Evolutionary conservation across 345 rosid species (phyloP).

Genomic region (Boechera stricta): DNA sequence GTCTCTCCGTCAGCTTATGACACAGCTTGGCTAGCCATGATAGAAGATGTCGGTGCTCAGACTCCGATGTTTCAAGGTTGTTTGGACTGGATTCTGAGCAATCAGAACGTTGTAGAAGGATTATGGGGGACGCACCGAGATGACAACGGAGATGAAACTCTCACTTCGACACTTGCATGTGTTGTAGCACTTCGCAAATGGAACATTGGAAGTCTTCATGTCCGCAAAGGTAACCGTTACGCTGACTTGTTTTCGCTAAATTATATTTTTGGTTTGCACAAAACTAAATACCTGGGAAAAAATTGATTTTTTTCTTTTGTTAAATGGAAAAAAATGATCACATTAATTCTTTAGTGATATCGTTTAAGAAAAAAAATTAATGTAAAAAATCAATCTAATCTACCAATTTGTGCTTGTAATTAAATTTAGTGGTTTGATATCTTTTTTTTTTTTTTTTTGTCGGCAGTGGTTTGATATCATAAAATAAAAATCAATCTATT

Average conservation of each 20-base stretch:
- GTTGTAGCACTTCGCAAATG: conserved; percentile 56
- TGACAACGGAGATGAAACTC: conserved; percentile 34
- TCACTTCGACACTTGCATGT: conserved; percentile 62
- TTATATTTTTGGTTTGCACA: background rate
- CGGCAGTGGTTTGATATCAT: no score
- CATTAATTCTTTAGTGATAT: no score
- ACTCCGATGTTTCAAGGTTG: conserved; percentile 59
- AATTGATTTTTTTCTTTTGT: no score
- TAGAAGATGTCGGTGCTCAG: conserved; percentile 39
- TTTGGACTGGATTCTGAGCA: conserved; percentile 61
- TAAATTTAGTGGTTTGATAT: no score
- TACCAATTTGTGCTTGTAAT: no score
- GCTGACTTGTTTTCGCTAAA: background rate
- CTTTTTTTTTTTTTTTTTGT: no score
- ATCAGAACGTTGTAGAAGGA: conserved; percentile 51
- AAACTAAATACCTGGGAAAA: no score
- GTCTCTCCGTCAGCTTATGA: conserved; percentile 61
- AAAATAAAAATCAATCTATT: no score
- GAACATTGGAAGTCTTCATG: conserved; percentile 40
- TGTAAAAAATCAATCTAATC: no score
- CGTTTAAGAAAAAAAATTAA: no score
- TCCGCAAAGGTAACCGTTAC: conserved; percentile 47
- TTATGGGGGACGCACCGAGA: conserved; percentile 57
- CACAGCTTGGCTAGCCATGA: conserved; percentile 68
- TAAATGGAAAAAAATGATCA: no score